Evolutionary conservation across 345 rosid species (phyloP).

Genomic region (Diplotaxis tenuifolia): DNA sequence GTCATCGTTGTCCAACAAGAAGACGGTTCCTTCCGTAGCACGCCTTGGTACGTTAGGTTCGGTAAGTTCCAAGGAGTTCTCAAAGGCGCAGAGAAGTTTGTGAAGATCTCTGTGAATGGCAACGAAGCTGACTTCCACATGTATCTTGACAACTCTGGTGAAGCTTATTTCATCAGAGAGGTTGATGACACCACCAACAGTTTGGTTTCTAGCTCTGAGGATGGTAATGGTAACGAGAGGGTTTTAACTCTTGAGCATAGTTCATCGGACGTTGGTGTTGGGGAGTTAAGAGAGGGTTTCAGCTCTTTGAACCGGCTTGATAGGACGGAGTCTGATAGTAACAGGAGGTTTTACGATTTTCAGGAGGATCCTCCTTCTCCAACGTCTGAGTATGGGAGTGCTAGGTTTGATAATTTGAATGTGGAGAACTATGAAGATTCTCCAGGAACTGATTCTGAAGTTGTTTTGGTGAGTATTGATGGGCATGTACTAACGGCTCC

Average conservation of each 20-base stretch:
- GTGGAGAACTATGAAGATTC: conserved; percentile 45
- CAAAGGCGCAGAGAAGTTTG: conserved; percentile 81
- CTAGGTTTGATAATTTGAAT: conserved; percentile 49
- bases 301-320: conserved; percentile 47
- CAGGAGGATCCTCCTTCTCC: conserved; percentile 61
- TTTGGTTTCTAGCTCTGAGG: conserved; percentile 26
- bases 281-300: conserved; percentile 44
- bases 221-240: conserved; percentile 27
- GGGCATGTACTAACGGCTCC: conserved; percentile 86
- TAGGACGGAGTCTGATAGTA: conserved; percentile 71
- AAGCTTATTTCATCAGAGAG: conserved; percentile 80
- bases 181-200: conserved; percentile 41
- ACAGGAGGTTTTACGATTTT: conserved; percentile 63
- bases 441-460: conserved; percentile 56
- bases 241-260: conserved; percentile 57
- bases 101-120: conserved; percentile 70
- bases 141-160: conserved; percentile 92
- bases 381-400: conserved; percentile 57
- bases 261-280: conserved; percentile 57
- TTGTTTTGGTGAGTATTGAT: conserved; percentile 80
- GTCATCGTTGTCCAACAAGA: conserved; percentile 86
- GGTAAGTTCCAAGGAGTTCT: conserved; percentile 96
- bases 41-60: conserved; percentile 92
- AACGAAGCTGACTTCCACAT: conserved; percentile 77
- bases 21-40: conserved; percentile 77